Base-by-base conservation (phyloP, 768 basidiomycete genomes). In the Boletellus ananiceps region DNA sequence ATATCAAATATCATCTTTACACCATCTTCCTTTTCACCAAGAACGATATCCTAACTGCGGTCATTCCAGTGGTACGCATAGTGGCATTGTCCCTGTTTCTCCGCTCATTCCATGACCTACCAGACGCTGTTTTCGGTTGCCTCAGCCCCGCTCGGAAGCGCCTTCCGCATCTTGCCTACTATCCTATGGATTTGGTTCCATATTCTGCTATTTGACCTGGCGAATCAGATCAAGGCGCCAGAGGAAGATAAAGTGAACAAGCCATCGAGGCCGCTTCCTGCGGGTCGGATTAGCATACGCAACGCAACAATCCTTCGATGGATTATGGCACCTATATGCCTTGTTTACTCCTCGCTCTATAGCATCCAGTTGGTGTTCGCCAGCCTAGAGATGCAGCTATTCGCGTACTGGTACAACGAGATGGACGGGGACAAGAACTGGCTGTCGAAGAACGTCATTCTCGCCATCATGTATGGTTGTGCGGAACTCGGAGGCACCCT, bases 121-220 rank as follows among this genome's bases (percentile, higher is more conserved):
- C 13, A 74, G 72, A 66, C 61, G 8, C 36, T 71, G 3, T 69
- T 73, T 48, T 55, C 71, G 2, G 14, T 55, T 13, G 62, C 60
- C 15, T 59, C 71, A 0, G 71, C 71, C 9, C 71, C 71, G 2
- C 39, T 70, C 2, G 46, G 46, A 15, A 54, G 49, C 14, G 14
- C 57, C 1, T 18, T 40, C 13, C 50, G 40, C 1, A 21, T 69
- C 8, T 25, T 61, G 4, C 63, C 70, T 18, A 58, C 67, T 2
- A 46, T 72, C 1, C 34, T 70, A 6, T 78, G 77, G 77, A 64
- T 74, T 19, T 78, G 67, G 69, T 39, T 74, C 0, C 77, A 78
- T 49, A 57, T 74, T 8, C 59, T 78, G 4, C 72, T 72, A 41
- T 74, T 70, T 55, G 52, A 73, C 50, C 57, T 77, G 15, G 62